Percentiles rank a stretch among this genome's conserved stretches.
These are phyloP conservation scores for Penicillium silybi DNA, from an alignment of 495 filamentous ascomycete species.

Conservation along the genomic window DNA sequence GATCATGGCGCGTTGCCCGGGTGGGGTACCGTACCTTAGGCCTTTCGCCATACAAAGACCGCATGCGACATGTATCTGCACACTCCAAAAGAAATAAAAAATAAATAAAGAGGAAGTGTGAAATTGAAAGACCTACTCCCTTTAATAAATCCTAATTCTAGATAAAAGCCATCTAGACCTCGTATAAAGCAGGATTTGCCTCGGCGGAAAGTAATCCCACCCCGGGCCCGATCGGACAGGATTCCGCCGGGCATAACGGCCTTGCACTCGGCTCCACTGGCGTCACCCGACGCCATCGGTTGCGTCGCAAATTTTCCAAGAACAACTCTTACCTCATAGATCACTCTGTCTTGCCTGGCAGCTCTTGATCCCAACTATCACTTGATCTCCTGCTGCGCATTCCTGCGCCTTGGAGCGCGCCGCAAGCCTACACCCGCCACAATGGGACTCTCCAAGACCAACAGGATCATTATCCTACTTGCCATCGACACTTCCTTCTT, in stretches of 20 bases:
- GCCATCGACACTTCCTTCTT: constrained; percentile 89
- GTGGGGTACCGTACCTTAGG: not conserved
- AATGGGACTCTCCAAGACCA: constrained; percentile 92
- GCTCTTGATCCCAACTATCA: not conserved
- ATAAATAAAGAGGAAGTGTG: not conserved
- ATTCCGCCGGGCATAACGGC: constrained; percentile 8
- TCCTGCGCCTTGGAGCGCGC: constrained; percentile 29
- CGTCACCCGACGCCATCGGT: not conserved
- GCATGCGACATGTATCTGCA: not conserved
- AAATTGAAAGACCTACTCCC: not conserved
- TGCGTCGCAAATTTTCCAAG: constrained; percentile 6
- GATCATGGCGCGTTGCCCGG: not conserved
- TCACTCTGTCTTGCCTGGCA: not conserved
- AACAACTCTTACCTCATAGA: not conserved
- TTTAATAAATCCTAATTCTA: not conserved
- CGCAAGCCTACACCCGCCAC: constrained; percentile 10
- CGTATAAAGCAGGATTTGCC: not conserved
- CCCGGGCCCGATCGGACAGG: constrained; percentile 13
- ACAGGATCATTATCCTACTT: constrained; percentile 87
- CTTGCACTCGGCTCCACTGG: not conserved
- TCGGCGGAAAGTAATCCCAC: constrained; percentile 10
- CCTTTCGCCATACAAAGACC: not conserved
- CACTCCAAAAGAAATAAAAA: not conserved
- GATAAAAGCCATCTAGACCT: not conserved
- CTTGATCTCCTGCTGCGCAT: constrained; percentile 8